Conservation (phyloP, 1,284 basidiomycete species). For the Caloboletus firmus region DNA sequence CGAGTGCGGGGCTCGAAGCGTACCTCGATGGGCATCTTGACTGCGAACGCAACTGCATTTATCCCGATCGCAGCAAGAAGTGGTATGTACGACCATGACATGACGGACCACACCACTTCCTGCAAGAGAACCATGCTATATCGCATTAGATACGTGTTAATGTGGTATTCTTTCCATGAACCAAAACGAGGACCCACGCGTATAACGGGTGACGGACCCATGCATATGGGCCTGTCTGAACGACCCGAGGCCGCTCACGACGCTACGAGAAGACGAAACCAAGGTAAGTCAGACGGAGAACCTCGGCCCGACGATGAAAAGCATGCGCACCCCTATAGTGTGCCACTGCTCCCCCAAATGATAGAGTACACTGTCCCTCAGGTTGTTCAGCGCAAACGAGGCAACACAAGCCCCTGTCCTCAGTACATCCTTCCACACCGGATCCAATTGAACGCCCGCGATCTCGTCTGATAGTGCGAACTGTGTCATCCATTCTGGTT, state of each 20-base stretch:
- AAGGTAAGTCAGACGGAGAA: not conserved
- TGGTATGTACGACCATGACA: constrained; percentile 30
- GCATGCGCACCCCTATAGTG: constrained; percentile 18
- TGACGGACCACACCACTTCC: constrained; percentile 14
- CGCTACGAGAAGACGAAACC: constrained; percentile 12
- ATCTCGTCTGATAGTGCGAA: constrained; percentile 14
- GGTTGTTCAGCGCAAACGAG: not conserved
- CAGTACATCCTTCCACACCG: not conserved
- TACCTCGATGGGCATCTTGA: constrained; percentile 35
- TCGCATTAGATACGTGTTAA: not conserved
- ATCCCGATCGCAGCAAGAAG: constrained; percentile 20
- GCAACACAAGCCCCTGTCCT: constrained; percentile 12
- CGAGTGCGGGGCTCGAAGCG: not conserved
- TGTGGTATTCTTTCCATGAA: not conserved
- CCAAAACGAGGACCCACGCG: not conserved
- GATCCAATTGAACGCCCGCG: not conserved
- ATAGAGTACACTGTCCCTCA: not conserved
- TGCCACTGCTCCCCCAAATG: constrained; percentile 24
- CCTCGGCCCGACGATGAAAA: not conserved
- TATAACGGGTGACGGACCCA: constrained; percentile 33
- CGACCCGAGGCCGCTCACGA: constrained; percentile 27
- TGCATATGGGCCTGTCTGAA: constrained; percentile 28
- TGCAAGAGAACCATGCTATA: constrained; percentile 18
- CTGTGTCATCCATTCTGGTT: constrained; percentile 27
- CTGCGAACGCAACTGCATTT: constrained; percentile 9